Evolutionary conservation across 306 rosid species (phyloP).

Genomic region (Ormosia emarginata): DNA sequence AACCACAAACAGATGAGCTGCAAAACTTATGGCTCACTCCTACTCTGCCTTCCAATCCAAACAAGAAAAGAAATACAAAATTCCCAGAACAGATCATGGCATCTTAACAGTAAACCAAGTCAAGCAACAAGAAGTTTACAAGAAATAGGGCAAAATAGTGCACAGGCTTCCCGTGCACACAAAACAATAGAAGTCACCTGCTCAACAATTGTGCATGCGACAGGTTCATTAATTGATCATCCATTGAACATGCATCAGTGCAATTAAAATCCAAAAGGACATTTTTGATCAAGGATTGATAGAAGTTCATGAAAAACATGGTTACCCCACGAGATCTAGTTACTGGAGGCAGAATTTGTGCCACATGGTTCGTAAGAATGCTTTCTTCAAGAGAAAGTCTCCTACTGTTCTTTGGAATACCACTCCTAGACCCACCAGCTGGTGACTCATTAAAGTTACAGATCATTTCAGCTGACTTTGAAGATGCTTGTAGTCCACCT

Average conservation of each 20-base stretch:
- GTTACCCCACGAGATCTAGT: constrained; percentile 43
- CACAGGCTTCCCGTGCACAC: not conserved
- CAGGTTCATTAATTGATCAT: not conserved
- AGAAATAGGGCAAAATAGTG: not conserved
- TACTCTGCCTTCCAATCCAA: too few species aligned
- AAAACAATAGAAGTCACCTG: not conserved
- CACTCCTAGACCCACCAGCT: constrained; percentile 18
- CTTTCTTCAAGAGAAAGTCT: constrained; percentile 64
- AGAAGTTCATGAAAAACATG: not conserved
- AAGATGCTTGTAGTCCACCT: constrained; percentile 24
- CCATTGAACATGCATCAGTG: not conserved
- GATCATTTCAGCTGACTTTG: constrained; percentile 22
- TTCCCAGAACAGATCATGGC: too few species aligned
- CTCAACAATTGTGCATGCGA: too few species aligned
- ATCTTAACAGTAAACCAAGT: too few species aligned
- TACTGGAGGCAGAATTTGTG: constrained; percentile 26
- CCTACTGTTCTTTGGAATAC: constrained; percentile 39
- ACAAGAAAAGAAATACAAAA: too few species aligned
- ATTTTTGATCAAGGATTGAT: not conserved
- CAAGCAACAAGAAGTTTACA: not conserved
- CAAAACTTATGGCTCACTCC: too few species aligned
- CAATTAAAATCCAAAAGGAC: not conserved
- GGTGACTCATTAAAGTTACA: constrained; percentile 17
- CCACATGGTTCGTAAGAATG: constrained; percentile 32
- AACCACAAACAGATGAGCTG: too few species aligned